Percentiles rank a stretch among this genome's conserved stretches.
phyloP scores from a whole-genome alignment of 23 red algal genomes.

The Agarophyton chilense region DNA sequence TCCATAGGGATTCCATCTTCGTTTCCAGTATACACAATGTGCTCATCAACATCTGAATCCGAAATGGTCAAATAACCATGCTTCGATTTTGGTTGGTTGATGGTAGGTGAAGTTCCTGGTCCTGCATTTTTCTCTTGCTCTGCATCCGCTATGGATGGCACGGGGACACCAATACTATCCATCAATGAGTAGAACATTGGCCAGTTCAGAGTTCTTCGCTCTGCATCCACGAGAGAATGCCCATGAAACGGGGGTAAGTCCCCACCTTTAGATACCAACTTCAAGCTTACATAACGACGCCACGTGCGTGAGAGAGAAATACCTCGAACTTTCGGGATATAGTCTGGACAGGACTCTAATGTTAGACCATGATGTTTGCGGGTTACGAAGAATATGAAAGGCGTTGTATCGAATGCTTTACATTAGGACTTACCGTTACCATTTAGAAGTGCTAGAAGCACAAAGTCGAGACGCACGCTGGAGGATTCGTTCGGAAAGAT shows the following conservation, averaged over 20 bases:
- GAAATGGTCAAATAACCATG: neutral
- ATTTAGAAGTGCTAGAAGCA: slow-evolving; percentile 64
- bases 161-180: slow-evolving; percentile 24
- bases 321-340: slow-evolving; percentile 86
- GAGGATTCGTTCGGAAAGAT: slow-evolving; percentile 79
- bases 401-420: neutral
- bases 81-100: neutral
- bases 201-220: slow-evolving; percentile 75
- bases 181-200: slow-evolving; percentile 71
- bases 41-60: slow-evolving; percentile 33
- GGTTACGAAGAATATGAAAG: neutral
- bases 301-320: slow-evolving; percentile 37
- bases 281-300: slow-evolving; percentile 56
- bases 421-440: slow-evolving; percentile 64
- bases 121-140: neutral
- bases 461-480: slow-evolving; percentile 66
- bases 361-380: neutral
- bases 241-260: slow-evolving; percentile 35
- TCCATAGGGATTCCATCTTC: slow-evolving; percentile 55
- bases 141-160: slow-evolving; percentile 16
- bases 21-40: slow-evolving; percentile 57
- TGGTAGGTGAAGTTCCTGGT: neutral
- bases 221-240: slow-evolving; percentile 57
- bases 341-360: slow-evolving; percentile 42
- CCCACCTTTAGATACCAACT: slow-evolving; percentile 3